Base-by-base conservation (phyloP, 257 asterid genomes). In the Lantana camara region DNA sequence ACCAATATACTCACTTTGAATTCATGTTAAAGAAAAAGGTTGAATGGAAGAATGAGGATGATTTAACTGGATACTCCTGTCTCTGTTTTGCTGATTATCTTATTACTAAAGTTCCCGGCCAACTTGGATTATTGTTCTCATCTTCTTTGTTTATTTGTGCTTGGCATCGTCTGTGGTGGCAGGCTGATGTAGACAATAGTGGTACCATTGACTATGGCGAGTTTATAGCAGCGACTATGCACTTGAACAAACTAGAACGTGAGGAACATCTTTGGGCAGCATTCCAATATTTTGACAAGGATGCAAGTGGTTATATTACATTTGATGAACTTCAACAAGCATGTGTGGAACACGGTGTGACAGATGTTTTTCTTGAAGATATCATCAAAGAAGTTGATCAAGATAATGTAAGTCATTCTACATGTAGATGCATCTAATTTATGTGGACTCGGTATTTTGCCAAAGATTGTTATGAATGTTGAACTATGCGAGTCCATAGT, bases 101-200 rank as follows among this genome's bases (percentile, higher is more conserved):
- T n/a, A n/a, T n/a, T n/a, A n/a, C n/a, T n/a, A n/a, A n/a, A n/a
- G n/a, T n/a, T n/a, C n/a, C n/a, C n/a, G n/a, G n/a, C n/a, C n/a
- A n/a, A n/a, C n/a, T n/a, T n/a, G n/a, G n/a, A n/a, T n/a, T n/a
- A n/a, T n/a, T n/a, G n/a, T n/a, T n/a, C n/a, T n/a, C n/a, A n/a
- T n/a, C n/a, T n/a, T n/a, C n/a, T n/a, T n/a, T n/a, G n/a, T n/a
- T n/a, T n/a, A n/a, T n/a, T n/a, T n/a, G n/a, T n/a, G n/a, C n/a
- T n/a, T n/a, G n/a, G n/a, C n/a, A n/a, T n/a, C n/a, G n/a, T n/a
- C n/a, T n/a, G 17, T 67, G 53, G 23, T 48, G 75, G 65, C 82
- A 87, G 96, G 96, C 96, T 64, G 96, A 87, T 79, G 96, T 87
- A 59, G 96, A 87, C 79, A 87, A 87, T 55, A 87, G 90, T 70